Base-by-base conservation (phyloP, 768 basidiomycete species). In the Collybia nuda region DNA sequence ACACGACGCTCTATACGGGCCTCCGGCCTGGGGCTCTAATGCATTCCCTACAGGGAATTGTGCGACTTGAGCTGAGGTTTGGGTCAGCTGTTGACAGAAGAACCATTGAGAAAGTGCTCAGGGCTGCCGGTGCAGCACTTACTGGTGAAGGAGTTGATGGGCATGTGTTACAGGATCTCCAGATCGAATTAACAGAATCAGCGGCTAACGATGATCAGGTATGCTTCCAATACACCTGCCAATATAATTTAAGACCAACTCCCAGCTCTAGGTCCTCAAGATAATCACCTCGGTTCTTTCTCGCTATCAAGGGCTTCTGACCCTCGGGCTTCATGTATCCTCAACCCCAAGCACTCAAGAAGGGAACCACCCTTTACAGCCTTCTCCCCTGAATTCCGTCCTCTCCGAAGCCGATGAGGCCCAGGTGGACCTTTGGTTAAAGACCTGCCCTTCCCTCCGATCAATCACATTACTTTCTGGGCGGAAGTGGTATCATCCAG, bases 71-170 rank as follows among this genome's bases (percentile, higher is more conserved):
- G 2, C 49, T 80, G 3, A 55, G 61, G 6, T 78, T 80, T 52
- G 63, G 68, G 1, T 59, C 65, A 18, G 58, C 60, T 19, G 72
- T 78, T 14, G 78, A 80, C 53, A 62, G 65, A 49, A 63, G 78
- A 37, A 72, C 76, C 12, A 66, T 76, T 24, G 77, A 75, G 48
- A 79, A 78, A 53, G 66, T 76, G 7, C 48, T 80, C 29, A 68
- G 68, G n/a, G 73, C 76, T 3, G 70, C 67, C 2, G 72, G 71
- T 29, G 66, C 67, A 5, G 61, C 66, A 14, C 56, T 74, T 5
- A 70, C 71, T 4, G 62, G 62, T 6, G 32, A 38, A 6, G 40
- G 28, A 19, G 55, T 54, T 2, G 40, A 48, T 24, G 58, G 58
- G 52, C 48, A 51, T 23, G 61, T 63, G 23, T 53, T 69, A 19